Evolutionary conservation across 352 stramenopile genomes (phyloP), one percentile per base, ranked within the genome.

Genomic region (Globisporangium perplexum): DNA sequence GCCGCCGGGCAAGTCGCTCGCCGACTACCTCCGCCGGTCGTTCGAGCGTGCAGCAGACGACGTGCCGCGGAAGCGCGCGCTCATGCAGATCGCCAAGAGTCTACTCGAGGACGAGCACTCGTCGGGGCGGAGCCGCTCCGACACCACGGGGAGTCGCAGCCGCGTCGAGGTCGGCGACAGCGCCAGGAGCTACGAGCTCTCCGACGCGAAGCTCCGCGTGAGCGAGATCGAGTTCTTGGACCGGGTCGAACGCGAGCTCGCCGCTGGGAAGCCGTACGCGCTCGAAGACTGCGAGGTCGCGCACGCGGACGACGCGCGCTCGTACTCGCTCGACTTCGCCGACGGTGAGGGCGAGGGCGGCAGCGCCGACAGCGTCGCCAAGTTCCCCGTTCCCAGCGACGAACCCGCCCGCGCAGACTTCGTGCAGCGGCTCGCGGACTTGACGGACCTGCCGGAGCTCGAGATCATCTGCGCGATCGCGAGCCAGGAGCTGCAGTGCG

Each of bases 401-500:
- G 77, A 86, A 44, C 53, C 57, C 23, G 11, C 47, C 11, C 77
- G 77, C 10, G 39, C 80, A 3, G 41, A 65, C 17, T 60, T 54
- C 20, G 65, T 75, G 47, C n/a, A 53, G 23, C 45, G 47, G 30
- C 15, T 73, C 33, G 59, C 53, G 1, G 60, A 68, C 23, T 63
- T 83, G 23, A 50, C 50, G 24, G 66, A 76, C 33, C 4, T 45
- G 17, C 52, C 52, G 18, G 52, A 50, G n/a, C 52, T 58, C 42
- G 44, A 50, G 10, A 77, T 87, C 47, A 82, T 90, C 46, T 90
- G 79, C 52, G 66, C 68, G 1, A 60, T 90, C 43, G 77, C 72
- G 23, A 62, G 63, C 2, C 72, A 72, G 28, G 74, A 88, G 50
- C 53, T 75, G 23, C 65, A 57, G 39, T 84, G 72, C 46, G 61